These are phyloP conservation scores for Plasmodium coatneyi DNA, from an alignment of 169 alveolate species.

Conservation along the genomic window DNA sequence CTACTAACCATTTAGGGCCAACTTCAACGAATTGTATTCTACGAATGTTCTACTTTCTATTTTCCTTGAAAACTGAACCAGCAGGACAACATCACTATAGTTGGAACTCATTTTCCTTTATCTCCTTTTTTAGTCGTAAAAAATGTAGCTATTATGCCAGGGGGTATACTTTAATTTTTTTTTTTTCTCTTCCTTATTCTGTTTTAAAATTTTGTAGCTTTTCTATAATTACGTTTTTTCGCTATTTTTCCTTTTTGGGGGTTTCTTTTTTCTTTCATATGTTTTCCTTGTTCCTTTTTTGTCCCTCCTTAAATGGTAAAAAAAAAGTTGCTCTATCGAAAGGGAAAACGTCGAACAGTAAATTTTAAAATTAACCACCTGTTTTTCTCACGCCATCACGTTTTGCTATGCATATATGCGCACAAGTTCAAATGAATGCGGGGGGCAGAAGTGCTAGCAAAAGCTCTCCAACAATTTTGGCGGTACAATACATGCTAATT, in stretches of 20 bases:
- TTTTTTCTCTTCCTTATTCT: not conserved
- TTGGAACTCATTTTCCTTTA: slow-evolving; percentile 53
- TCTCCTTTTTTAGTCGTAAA: slow-evolving; percentile 10
- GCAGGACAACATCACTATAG: slow-evolving; percentile 68
- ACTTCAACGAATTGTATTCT: slow-evolving; percentile 73
- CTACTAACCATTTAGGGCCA: slow-evolving; percentile 69
- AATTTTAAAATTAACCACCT: not conserved
- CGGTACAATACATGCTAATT: not conserved
- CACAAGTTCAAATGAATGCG: not conserved
- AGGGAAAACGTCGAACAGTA: not conserved
- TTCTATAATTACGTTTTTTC: not conserved
- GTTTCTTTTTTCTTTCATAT: not conserved
- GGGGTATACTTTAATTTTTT: not conserved
- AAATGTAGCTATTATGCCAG: not conserved
- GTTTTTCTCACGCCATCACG: not conserved
- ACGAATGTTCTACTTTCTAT: slow-evolving; percentile 75
- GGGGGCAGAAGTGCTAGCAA: not conserved
- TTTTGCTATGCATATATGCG: not conserved
- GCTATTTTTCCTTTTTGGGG: slow-evolving; percentile 7
- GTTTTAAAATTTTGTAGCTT: not conserved
- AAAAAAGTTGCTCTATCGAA: not conserved
- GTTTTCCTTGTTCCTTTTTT: not conserved
- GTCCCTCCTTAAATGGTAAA: not conserved
- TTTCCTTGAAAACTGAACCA: slow-evolving; percentile 72
- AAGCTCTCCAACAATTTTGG: not conserved